phyloP scores from a whole-genome alignment of 176 grass and related monocot species.

The Dendrocalamus sinicus region DNA sequence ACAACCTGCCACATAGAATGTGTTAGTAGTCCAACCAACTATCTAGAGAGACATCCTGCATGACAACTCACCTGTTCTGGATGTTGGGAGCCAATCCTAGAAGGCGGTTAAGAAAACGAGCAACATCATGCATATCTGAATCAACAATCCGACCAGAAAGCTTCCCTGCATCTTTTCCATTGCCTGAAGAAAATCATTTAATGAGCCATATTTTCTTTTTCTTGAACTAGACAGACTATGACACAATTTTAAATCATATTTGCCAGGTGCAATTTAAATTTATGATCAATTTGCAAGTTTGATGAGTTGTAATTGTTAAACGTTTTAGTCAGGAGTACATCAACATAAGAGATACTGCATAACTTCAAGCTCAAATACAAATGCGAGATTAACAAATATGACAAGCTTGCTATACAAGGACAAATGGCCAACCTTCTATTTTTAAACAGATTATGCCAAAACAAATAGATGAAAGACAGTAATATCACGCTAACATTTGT shows the following conservation, averaged over 20 bases:
- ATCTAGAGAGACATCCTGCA: conserved; percentile 5
- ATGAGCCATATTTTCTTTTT: conserved; percentile 19
- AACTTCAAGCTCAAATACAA: conserved; percentile 25
- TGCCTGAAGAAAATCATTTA: conserved; percentile 61
- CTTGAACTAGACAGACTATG: neutral
- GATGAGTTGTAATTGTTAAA: neutral
- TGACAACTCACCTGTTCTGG: conserved; percentile 77
- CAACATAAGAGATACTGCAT: conserved; percentile 3
- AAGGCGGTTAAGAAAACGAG: conserved; percentile 95
- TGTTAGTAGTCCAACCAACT: conserved; percentile 33
- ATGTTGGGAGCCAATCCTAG: conserved; percentile 85
- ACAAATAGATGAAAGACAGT: conserved; percentile 15
- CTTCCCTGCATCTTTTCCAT: conserved; percentile 77
- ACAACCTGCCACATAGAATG: conserved; percentile 66
- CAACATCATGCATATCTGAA: conserved; percentile 97
- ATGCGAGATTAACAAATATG: conserved; percentile 21
- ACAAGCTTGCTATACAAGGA: conserved; percentile 5
- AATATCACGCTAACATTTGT: neutral
- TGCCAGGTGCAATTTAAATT: neutral
- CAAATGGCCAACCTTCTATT: conserved; percentile 6
- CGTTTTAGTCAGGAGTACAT: neutral
- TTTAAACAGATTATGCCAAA: conserved; percentile 10
- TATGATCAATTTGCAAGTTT: conserved; percentile 37
- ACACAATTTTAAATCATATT: conserved; percentile 27
- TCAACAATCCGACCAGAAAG: conserved; percentile 92